phyloP scores from a whole-genome alignment of 2,329 filamentous ascomycete genomes.

The Nemania sp. region DNA sequence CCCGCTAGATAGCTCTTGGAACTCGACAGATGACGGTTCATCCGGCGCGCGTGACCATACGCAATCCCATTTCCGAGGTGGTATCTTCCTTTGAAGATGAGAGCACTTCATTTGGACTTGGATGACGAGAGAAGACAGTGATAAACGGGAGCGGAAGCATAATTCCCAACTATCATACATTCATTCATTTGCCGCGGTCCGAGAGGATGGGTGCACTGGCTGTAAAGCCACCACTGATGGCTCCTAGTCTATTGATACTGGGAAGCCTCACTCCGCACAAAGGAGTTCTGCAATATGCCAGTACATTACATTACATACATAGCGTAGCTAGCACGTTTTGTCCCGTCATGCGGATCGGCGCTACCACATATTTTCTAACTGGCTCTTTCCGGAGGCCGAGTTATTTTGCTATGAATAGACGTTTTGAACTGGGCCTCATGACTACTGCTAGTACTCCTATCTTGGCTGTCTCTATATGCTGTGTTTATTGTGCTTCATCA shows the following conservation, averaged over 20 bases:
- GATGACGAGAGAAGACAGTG: slow-evolving; percentile 1
- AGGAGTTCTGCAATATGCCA: no score
- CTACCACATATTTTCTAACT: no score
- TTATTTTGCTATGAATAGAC: slow-evolving; percentile 24
- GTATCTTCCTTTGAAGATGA: no score
- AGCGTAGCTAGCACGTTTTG: no score
- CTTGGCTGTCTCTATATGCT: no score
- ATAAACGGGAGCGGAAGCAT: neutral
- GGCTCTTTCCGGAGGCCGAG: neutral
- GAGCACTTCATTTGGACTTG: no score
- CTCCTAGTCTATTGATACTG: slow-evolving; percentile 9
- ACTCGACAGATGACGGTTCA: neutral
- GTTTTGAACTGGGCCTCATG: no score
- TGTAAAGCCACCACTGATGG: slow-evolving; percentile 24
- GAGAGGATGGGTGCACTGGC: slow-evolving; percentile 17
- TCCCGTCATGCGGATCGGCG: no score
- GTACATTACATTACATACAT: slow-evolving; percentile 19
- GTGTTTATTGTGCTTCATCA: no score
- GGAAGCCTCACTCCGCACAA: slow-evolving; percentile 26
- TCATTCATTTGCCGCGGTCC: slow-evolving; percentile 21
- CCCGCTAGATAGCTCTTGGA: slow-evolving; percentile 4
- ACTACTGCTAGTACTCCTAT: no score
- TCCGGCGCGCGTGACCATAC: no score
- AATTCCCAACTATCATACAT: slow-evolving; percentile 10
- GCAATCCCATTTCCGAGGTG: no score